Evolutionary conservation across 345 rosid genomes (phyloP).

Genomic region (Corchorus olitorius): DNA sequence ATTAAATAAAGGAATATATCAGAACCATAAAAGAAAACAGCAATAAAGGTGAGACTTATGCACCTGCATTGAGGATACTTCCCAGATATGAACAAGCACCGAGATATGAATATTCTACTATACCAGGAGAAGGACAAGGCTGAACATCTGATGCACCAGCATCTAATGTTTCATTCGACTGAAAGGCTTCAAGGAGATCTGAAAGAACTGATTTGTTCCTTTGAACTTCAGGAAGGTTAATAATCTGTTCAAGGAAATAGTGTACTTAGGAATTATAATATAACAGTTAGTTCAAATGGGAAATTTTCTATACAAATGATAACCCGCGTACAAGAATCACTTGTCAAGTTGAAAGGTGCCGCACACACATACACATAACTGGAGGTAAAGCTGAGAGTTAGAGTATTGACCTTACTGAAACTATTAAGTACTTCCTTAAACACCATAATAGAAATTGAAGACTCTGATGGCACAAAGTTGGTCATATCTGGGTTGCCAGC

Average conservation of each 20-base stretch:
- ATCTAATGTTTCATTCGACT: constrained; percentile 43
- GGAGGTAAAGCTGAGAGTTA: constrained; percentile 5
- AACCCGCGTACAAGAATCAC: background rate
- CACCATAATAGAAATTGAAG: constrained; percentile 49
- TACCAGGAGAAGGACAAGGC: constrained; percentile 57
- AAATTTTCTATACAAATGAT: background rate
- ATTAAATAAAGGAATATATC: background rate
- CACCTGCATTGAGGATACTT: constrained; percentile 60
- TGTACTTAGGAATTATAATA: constrained; percentile 11
- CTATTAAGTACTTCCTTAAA: constrained; percentile 67
- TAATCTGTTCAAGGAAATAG: constrained; percentile 39
- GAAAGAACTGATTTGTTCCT: constrained; percentile 47
- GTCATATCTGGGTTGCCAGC: constrained; percentile 60
- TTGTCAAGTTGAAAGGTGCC: constrained; percentile 12
- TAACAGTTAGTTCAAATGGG: constrained; percentile 6
- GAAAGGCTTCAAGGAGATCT: constrained; percentile 72
- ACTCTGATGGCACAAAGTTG: constrained; percentile 44
- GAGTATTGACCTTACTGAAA: constrained; percentile 60
- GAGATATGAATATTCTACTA: constrained; percentile 57
- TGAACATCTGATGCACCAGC: constrained; percentile 37
- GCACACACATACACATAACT: background rate
- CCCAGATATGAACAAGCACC: constrained; percentile 69
- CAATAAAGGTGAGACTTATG: constrained; percentile 17
- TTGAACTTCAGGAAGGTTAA: constrained; percentile 55
- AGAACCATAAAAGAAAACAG: constrained; percentile 1